These are phyloP conservation scores for Syzygium aqueum DNA, from an alignment of 345 rosid genomes.

Conservation along the genomic window DNA sequence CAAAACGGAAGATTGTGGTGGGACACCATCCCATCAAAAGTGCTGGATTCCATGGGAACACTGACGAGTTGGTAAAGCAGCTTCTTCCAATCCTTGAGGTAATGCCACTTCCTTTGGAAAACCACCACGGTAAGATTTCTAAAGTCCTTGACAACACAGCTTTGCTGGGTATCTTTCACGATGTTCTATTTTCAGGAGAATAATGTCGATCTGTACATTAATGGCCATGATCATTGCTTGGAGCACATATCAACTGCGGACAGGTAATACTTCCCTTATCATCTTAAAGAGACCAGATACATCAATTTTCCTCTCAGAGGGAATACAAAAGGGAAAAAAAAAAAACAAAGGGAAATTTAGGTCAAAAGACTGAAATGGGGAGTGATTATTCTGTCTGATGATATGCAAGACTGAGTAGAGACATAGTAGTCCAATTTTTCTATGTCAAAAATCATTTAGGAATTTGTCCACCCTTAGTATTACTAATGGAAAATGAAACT, in stretches of 20 bases:
- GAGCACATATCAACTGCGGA: constrained; percentile 6
- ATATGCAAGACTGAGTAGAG: neutral
- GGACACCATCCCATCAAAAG: constrained; percentile 22
- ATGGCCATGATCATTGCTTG: constrained; percentile 23
- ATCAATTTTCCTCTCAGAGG: neutral
- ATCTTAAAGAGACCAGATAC: neutral
- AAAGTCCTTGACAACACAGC: neutral
- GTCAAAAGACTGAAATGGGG: neutral
- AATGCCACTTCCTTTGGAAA: neutral
- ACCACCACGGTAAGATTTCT: neutral
- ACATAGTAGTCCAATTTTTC: neutral
- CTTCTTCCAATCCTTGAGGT: constrained; percentile 25
- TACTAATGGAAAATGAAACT: neutral
- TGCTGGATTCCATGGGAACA: constrained; percentile 13
- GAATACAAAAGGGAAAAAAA: neutral
- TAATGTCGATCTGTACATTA: constrained; percentile 14
- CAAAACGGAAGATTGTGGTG: constrained; percentile 23
- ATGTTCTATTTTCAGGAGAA: constrained; percentile 5
- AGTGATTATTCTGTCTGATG: neutral
- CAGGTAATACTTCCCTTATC: neutral
- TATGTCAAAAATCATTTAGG: neutral
- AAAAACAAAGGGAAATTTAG: neutral
- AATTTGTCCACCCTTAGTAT: neutral
- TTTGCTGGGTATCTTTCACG: neutral
- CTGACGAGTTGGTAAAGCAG: constrained; percentile 4